These are phyloP conservation scores for Papiliotrema flavescens DNA, from an alignment of 1,284 basidiomycete species.

Conservation along the genomic window DNA sequence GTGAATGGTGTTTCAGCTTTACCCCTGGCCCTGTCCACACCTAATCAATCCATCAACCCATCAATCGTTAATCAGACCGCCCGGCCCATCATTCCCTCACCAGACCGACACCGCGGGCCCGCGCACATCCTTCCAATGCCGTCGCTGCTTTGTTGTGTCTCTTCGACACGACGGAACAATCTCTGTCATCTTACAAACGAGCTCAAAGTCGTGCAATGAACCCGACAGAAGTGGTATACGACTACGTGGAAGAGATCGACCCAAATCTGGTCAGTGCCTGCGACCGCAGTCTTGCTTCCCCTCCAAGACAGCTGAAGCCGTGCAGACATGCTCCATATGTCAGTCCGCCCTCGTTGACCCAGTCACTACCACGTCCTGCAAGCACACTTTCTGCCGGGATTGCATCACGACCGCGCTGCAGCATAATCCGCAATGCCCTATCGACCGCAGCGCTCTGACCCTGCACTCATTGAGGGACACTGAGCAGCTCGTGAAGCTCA, in stretches of 20 bases:
- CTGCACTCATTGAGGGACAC: slow-evolving; percentile 19
- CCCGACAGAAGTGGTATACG: slow-evolving; percentile 34
- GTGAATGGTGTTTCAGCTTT: too few species aligned
- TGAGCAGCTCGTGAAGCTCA: slow-evolving; percentile 35
- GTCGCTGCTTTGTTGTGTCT: too few species aligned
- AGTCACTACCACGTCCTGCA: slow-evolving; percentile 62
- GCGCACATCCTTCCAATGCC: too few species aligned
- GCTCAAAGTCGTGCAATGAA: too few species aligned
- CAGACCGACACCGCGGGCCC: too few species aligned
- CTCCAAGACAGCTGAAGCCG: too few species aligned
- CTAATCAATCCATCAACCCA: too few species aligned
- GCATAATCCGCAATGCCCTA: slow-evolving; percentile 60
- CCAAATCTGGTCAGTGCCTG: slow-evolving; percentile 31
- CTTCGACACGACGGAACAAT: too few species aligned
- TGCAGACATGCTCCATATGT: slow-evolving; percentile 76
- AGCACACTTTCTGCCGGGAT: slow-evolving; percentile 75
- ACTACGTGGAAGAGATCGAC: slow-evolving; percentile 39
- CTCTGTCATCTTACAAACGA: too few species aligned
- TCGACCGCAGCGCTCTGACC: slow-evolving; percentile 66
- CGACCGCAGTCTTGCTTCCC: neutral
- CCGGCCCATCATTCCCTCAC: too few species aligned
- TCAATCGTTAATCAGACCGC: too few species aligned
- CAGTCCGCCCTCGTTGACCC: slow-evolving; percentile 75
- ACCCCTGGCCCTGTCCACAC: too few species aligned
- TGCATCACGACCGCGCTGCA: slow-evolving; percentile 67